Percentiles rank a stretch among this genome's conserved stretches.
phyloP scores from a whole-genome alignment of 225 moss, liverwort and hornwort species.

The Bryoerythrophyllum caledonicum region DNA sequence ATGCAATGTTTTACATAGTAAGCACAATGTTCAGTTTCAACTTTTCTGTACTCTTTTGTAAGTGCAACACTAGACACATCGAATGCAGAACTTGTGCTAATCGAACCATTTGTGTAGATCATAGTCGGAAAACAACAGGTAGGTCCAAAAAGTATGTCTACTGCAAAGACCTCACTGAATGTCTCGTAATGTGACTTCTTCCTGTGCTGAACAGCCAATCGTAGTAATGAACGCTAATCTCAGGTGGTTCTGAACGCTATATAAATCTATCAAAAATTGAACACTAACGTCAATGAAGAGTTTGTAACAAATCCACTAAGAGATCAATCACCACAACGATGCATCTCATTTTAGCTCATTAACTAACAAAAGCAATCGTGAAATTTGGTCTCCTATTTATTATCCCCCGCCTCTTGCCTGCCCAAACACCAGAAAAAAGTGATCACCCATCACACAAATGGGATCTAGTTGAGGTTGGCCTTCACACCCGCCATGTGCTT shows the following conservation, averaged over 20 bases:
- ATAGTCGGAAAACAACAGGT: no score
- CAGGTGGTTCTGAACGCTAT: conserved; percentile 3
- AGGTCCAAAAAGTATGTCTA: no score
- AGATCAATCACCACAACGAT: conserved; percentile 30
- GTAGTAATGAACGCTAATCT: no score
- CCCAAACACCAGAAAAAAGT: neutral
- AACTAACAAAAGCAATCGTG: neutral
- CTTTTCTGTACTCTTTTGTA: no score
- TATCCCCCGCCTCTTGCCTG: conserved; percentile 23
- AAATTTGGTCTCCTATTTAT: conserved; percentile 22
- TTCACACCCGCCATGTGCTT: conserved; percentile 75
- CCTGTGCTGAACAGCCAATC: no score
- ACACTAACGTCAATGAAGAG: conserved; percentile 23
- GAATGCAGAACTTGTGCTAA: no score
- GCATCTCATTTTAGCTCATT: neutral
- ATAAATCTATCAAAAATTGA: conserved; percentile 40
- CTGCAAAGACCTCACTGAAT: no score
- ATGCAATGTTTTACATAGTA: no score
- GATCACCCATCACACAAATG: neutral
- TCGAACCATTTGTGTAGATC: no score
- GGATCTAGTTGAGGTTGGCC: conserved; percentile 48
- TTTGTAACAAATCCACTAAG: conserved; percentile 5
- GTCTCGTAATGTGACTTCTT: no score
- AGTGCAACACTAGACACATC: no score
- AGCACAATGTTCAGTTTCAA: no score